Percentiles rank a stretch among this genome's conserved stretches.
phyloP scores from a whole-genome alignment of 768 basidiomycete species.

The Brasilioporus rufonigricans region DNA sequence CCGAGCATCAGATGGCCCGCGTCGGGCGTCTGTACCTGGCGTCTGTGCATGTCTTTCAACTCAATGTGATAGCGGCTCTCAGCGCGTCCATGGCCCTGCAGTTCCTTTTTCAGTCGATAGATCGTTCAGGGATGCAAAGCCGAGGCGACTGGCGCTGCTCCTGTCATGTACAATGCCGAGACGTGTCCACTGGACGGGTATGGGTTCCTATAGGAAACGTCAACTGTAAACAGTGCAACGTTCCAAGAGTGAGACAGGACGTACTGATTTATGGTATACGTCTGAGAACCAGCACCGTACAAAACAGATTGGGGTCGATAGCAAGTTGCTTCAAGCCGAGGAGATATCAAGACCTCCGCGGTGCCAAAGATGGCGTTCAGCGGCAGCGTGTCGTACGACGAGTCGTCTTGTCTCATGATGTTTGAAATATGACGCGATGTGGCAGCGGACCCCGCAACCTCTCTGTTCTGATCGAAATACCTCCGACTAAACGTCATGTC shows the following conservation, averaged over 20 bases:
- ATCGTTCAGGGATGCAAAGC: too few species aligned
- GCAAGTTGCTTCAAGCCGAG: too few species aligned
- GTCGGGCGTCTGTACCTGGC: constrained; percentile 30
- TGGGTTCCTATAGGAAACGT: constrained; percentile 42
- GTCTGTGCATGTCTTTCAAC: constrained; percentile 55
- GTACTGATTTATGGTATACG: too few species aligned
- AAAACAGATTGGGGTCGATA: too few species aligned
- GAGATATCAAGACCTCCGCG: too few species aligned
- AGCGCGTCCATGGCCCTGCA: constrained; percentile 47
- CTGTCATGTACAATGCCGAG: constrained; percentile 53
- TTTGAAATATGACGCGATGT: neutral
- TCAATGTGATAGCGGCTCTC: constrained; percentile 50
- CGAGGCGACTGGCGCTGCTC: constrained; percentile 55
- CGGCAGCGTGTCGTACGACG: constrained; percentile 62
- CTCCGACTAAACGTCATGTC: constrained; percentile 65
- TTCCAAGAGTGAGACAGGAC: too few species aligned
- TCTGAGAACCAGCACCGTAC: too few species aligned
- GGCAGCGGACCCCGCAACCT: constrained; percentile 47
- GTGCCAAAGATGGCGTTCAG: too few species aligned
- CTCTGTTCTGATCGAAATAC: constrained; percentile 79
- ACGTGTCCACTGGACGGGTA: constrained; percentile 61
- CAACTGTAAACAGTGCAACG: neutral
- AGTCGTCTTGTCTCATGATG: neutral
- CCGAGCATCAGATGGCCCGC: constrained; percentile 59
- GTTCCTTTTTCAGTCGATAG: constrained; percentile 15